Evolutionary conservation across 768 basidiomycete genomes (phyloP).

Genomic region (Hygrocybe punicea): DNA sequence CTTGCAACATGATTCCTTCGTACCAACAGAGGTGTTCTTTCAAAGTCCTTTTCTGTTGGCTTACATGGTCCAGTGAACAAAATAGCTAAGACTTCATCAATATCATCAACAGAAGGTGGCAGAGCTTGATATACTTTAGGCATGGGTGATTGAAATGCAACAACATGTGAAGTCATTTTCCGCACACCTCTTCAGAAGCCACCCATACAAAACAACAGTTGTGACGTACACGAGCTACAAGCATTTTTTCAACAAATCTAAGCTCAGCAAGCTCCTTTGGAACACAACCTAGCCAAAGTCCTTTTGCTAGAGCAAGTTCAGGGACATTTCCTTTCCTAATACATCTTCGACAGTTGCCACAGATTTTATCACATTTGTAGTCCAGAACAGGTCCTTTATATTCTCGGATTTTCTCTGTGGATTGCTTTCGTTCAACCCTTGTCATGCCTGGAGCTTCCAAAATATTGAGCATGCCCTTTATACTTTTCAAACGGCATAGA

Average conservation of each 20-base stretch:
- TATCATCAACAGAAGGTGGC: slow-evolving; percentile 29
- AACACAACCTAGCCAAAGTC: slow-evolving; percentile 33
- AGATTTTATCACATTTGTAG: slow-evolving; percentile 8
- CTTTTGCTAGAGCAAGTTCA: slow-evolving; percentile 26
- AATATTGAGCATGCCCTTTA: slow-evolving; percentile 5
- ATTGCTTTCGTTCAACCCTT: slow-evolving; percentile 3
- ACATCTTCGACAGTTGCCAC: slow-evolving; percentile 4
- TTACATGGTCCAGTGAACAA: slow-evolving; percentile 28
- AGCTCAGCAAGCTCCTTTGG: slow-evolving; percentile 23
- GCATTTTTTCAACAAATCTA: slow-evolving; percentile 24
- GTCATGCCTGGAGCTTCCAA: slow-evolving; percentile 8
- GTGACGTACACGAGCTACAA: slow-evolving; percentile 21
- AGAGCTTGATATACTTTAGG: slow-evolving; percentile 29
- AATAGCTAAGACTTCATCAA: slow-evolving; percentile 33
- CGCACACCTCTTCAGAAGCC: slow-evolving; percentile 14
- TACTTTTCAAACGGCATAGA: slow-evolving; percentile 7
- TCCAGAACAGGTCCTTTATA: slow-evolving; percentile 17
- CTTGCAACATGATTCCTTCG: slow-evolving; percentile 17
- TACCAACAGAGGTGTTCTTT: slow-evolving; percentile 33
- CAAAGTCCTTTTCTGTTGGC: slow-evolving; percentile 29
- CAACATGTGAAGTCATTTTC: slow-evolving; percentile 11
- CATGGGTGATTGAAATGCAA: slow-evolving; percentile 29
- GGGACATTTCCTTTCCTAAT: slow-evolving; percentile 8
- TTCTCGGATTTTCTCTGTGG: slow-evolving; percentile 7
- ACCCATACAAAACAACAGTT: slow-evolving; percentile 29